A percentile compares a stretch with the other conserved stretches of the same genome.
Evolutionary conservation across 768 basidiomycete genomes (phyloP).

Genomic region (Leccinum aurantiacum): DNA sequence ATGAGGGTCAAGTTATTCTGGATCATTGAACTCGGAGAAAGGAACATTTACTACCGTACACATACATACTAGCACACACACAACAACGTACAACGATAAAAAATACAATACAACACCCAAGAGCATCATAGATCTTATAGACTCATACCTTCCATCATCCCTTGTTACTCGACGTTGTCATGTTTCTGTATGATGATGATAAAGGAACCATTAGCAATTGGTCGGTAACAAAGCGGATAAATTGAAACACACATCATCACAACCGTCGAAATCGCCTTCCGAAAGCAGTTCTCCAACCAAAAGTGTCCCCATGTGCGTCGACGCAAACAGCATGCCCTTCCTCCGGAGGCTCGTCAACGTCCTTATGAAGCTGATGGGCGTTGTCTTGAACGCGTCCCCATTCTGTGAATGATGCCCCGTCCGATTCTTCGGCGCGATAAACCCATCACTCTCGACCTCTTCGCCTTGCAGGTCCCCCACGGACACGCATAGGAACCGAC

Average conservation of each 20-base stretch:
- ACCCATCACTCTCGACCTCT: conserved; percentile 14
- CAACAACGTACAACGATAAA: background rate
- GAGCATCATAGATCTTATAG: too few species aligned
- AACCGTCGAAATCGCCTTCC: background rate
- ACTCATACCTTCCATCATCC: too few species aligned
- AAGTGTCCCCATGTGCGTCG: background rate
- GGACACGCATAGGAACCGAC: conserved; percentile 1
- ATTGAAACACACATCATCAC: background rate
- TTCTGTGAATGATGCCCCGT: background rate
- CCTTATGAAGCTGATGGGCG: conserved; percentile 17
- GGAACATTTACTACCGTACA: too few species aligned
- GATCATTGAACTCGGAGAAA: too few species aligned
- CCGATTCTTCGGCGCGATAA: conserved; percentile 13
- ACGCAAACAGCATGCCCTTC: background rate
- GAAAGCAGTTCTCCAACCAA: background rate
- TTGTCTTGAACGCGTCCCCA: conserved; percentile 28
- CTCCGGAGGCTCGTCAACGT: background rate
- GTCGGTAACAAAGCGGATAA: too few species aligned
- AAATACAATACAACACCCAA: too few species aligned
- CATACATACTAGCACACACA: background rate
- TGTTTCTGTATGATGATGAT: too few species aligned
- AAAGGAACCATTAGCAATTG: too few species aligned
- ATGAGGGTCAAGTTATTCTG: too few species aligned
- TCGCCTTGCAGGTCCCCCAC: conserved; percentile 4
- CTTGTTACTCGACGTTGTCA: background rate